Conservation (phyloP, 2,329 filamentous ascomycete genomes). For the Pestalotiopsis sp. region DNA sequence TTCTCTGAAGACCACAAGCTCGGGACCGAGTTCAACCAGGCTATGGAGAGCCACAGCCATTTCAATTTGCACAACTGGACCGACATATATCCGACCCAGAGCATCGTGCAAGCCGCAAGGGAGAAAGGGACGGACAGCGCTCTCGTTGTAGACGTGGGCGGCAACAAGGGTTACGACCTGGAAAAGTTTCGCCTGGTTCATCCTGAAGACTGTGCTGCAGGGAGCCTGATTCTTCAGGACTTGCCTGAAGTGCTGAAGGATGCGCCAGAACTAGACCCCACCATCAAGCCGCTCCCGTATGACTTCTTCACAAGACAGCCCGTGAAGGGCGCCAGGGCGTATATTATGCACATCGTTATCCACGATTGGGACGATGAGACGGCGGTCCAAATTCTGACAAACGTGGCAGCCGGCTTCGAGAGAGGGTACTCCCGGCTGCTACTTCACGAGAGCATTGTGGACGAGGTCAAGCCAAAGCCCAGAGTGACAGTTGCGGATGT, state of each 20-base stretch:
- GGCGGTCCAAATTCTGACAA: not conserved
- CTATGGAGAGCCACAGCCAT: slow-evolving; percentile 40
- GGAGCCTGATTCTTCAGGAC: not conserved
- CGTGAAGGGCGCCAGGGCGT: not conserved
- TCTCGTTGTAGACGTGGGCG: slow-evolving; percentile 38
- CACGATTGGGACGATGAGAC: not conserved
- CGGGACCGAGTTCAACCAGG: slow-evolving; percentile 35
- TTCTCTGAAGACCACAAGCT: slow-evolving; percentile 31
- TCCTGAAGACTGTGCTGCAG: slow-evolving; percentile 16
- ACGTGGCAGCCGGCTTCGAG: slow-evolving; percentile 26
- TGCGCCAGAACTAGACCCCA: not conserved
- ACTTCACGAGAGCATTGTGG: slow-evolving; percentile 39
- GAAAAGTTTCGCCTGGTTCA: slow-evolving; percentile 34
- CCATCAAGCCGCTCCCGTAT: not conserved
- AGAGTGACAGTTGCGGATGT: slow-evolving; percentile 36
- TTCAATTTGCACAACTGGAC: slow-evolving; percentile 40
- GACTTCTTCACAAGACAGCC: not conserved
- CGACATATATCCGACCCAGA: slow-evolving; percentile 36
- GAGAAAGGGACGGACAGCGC: slow-evolving; percentile 22
- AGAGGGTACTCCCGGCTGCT: slow-evolving; percentile 37
- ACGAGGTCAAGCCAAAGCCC: slow-evolving; percentile 27
- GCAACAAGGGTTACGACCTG: slow-evolving; percentile 39
- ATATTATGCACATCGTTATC: not conserved
- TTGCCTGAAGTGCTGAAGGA: not conserved
- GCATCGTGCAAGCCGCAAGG: slow-evolving; percentile 28